A percentile compares a stretch with the other conserved stretches of the same genome.
These are phyloP conservation scores for Fusarium annulatum DNA, from an alignment of 2,329 filamentous ascomycete species.

Conservation along the genomic window DNA sequence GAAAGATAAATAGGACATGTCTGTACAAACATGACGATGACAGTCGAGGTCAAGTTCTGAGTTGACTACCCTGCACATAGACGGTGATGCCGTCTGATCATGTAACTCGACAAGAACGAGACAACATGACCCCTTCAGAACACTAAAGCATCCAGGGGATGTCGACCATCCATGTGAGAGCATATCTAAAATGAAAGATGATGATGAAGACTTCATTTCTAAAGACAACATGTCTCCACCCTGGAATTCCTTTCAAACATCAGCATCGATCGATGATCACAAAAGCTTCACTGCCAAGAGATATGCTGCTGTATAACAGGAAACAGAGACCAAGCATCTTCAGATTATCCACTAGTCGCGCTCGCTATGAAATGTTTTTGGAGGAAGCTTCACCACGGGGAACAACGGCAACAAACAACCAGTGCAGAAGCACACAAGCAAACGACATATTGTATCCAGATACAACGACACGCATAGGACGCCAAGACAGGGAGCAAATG, in stretches of 20 bases:
- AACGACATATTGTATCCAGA: neutral
- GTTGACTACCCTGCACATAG: neutral
- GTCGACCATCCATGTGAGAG: neutral
- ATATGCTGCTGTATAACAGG: neutral
- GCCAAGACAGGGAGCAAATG: neutral
- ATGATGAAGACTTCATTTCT: neutral
- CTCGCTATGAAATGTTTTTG: too few relatives aligned
- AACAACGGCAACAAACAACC: neutral
- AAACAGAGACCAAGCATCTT: neutral
- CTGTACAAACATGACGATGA: neutral
- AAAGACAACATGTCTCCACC: neutral
- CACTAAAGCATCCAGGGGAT: neutral
- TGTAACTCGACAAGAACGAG: neutral
- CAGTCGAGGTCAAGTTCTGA: neutral
- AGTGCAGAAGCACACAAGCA: neutral
- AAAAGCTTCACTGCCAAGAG: neutral
- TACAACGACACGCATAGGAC: neutral
- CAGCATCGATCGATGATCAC: neutral
- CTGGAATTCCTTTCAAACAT: neutral
- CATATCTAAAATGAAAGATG: too few relatives aligned
- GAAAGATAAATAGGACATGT: neutral
- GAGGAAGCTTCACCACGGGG: neutral
- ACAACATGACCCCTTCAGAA: neutral
- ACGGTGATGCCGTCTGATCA: neutral
- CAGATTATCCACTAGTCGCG: neutral